Evolutionary conservation across 2,329 filamentous ascomycete species (phyloP), one percentile per base, ranked within the genome.

Genomic region (Arachnopeziza araneosa): DNA sequence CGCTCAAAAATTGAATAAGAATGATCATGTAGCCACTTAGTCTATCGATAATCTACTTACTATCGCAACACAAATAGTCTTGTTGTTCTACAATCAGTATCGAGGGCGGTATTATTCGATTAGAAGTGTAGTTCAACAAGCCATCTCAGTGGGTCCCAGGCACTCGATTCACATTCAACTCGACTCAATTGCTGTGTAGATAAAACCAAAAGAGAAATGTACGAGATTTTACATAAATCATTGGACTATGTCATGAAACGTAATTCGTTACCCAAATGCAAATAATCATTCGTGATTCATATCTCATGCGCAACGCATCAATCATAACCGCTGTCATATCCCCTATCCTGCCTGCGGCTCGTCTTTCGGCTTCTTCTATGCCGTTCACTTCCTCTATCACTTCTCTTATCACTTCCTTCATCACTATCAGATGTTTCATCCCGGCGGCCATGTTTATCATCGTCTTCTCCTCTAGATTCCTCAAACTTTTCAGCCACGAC

Each of bases 401-500:
- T 54, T 26, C 52, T 24, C n/a, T 22, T 50, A 30, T 56, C 52
- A n/a, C 58, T 50, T 26, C 50, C 57, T 22, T 52, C 52, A 49
- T 56, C 59, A 23, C 52, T 36, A 24, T 54, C 65, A 44, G 6
- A 4, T 8, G 62, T 66, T 1, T 67, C 56, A 22, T 67, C 61
- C 63, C 62, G 61, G 24, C 58, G 62, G 30, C 59, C 53, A 32
- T 66, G 22, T 49, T 66, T 63, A 14, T 55, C 54, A 19, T 44
- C 56, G 19, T 58, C 54, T 26, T 64, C 59, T 44, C 64, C 55
- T 50, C 64, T 67, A 1, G 50, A 32, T 7, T 67, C 63, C 55
- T 70, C 61, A 56, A 57, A 67, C 26, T 62, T 67, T 49, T 67
- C 64, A 19, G 69, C 64, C 26, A 62, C 57, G n/a, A 63, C 66